Base-by-base conservation (phyloP, 2,329 filamentous ascomycete genomes). In the Hypoxylon sp. region DNA sequence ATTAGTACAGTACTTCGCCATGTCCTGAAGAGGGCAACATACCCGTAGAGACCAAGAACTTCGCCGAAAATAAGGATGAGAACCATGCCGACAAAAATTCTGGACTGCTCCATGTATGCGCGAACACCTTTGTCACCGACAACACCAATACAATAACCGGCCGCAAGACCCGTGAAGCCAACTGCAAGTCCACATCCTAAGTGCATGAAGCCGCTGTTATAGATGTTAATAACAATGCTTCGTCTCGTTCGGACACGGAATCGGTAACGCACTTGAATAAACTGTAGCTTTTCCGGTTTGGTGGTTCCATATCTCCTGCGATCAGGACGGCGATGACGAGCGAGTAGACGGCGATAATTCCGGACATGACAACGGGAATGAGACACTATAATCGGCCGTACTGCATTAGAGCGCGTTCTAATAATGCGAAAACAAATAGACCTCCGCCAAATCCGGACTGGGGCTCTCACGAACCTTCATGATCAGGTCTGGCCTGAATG, bases 81-180 rank as follows among this genome's bases (percentile, higher is more conserved):
- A 35, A 99, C 93, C 94, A 97, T 97, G 73, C 94, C 94, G 38
- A 99, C 94, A 65, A 97, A 99, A 61, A 99, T 89, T 59, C 93
- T 84, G 38, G 90, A 95, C 74, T 99, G 94, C 67, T 91, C 85
- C 91, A 99, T 96, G 77, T 95, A 97, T 49, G 91, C 87, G 64
- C 94, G 86, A 43, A 97, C 93, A 55, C 94, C 92, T 75, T 87
- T 88, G 76, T 99, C 95, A 62, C 94, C 94, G 15, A 99, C 93
- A 56, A 96, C 84, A 46, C 94, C 94, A 72, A 99, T 99, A 52
- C 91, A 90, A 75, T 97, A 99, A 44, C 94, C 94, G 54, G 94
- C 94, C 21, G 94, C 92, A 42, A 97, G 81, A 65, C 94, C 94
- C 3, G 93, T 91, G 66, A 97, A 81, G 50, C 94, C 94, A 49